Conservation (phyloP, 2,329 filamentous ascomycete genomes). For the Cytospora schulzeri region DNA sequence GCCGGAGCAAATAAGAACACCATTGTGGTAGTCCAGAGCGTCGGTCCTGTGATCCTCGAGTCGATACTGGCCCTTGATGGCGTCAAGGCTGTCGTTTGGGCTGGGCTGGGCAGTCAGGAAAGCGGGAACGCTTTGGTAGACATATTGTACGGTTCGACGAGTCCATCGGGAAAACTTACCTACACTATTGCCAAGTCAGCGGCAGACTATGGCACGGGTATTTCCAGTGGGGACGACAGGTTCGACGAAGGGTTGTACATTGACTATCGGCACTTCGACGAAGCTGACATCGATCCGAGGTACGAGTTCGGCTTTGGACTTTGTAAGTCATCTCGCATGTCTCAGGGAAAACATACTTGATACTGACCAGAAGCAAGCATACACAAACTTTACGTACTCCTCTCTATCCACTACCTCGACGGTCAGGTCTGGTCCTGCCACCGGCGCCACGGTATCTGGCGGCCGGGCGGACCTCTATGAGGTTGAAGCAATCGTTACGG, state of each 20-base stretch:
- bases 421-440: conserved; percentile 43
- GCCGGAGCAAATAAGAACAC: conserved; percentile 61
- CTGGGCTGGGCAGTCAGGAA: conserved; percentile 74
- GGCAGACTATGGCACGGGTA: conserved; percentile 47
- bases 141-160: conserved; percentile 64
- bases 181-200: conserved; percentile 54
- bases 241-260: conserved; percentile 64
- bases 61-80: conserved; percentile 64
- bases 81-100: conserved; percentile 75
- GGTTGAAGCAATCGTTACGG: conserved; percentile 52
- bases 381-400: conserved; percentile 67
- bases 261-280: conserved; percentile 66
- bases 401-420: conserved; percentile 46
- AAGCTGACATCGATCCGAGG: conserved; percentile 56
- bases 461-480: conserved; percentile 51
- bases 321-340: conserved; percentile 40
- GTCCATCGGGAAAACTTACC: conserved; percentile 50
- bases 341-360: background rate
- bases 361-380: conserved; percentile 48
- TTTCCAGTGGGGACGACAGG: conserved; percentile 47
- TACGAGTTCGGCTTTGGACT: conserved; percentile 69
- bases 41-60: conserved; percentile 62
- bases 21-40: conserved; percentile 64
- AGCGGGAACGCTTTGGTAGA: conserved; percentile 75
- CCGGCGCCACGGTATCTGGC: conserved; percentile 44